phyloP scores from a whole-genome alignment of 140 eudicot species.

The Stevia rebaudiana region DNA sequence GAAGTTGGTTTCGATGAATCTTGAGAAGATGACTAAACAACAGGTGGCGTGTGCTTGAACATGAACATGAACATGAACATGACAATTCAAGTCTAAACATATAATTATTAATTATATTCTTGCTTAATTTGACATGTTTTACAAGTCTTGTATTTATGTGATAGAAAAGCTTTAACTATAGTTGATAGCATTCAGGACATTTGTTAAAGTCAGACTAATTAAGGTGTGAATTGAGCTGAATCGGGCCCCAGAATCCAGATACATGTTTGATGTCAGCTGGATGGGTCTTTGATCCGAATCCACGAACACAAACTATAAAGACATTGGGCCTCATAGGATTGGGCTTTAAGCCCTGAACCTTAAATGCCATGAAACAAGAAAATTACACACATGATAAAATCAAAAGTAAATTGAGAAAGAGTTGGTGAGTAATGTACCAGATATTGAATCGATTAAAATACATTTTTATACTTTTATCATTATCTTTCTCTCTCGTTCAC shows the following conservation, averaged over 20 bases:
- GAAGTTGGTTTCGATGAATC: slow-evolving; percentile 57
- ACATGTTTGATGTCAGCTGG: no score
- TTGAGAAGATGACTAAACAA: slow-evolving; percentile 66
- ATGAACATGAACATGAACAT: no score
- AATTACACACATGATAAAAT: no score
- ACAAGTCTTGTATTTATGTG: slow-evolving; percentile 11
- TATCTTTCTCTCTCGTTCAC: no score
- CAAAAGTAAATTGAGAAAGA: not conserved
- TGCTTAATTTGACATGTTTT: slow-evolving; percentile 6
- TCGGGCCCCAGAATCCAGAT: no score
- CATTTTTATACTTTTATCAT: no score
- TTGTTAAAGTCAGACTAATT: no score
- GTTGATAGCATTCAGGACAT: not conserved
- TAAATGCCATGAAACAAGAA: no score
- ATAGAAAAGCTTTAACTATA: not conserved
- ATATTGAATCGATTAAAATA: no score
- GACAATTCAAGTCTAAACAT: slow-evolving; percentile 1
- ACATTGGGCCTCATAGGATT: not conserved
- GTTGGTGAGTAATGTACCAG: no score
- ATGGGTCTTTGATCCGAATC: not conserved
- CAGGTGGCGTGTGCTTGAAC: slow-evolving; percentile 48
- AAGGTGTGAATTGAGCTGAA: no score
- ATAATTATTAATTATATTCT: not conserved
- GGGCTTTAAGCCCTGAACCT: not conserved
- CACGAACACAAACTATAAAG: not conserved